phyloP scores from a whole-genome alignment of 139 green algal genomes.

The Chlorella ohadii region DNA sequence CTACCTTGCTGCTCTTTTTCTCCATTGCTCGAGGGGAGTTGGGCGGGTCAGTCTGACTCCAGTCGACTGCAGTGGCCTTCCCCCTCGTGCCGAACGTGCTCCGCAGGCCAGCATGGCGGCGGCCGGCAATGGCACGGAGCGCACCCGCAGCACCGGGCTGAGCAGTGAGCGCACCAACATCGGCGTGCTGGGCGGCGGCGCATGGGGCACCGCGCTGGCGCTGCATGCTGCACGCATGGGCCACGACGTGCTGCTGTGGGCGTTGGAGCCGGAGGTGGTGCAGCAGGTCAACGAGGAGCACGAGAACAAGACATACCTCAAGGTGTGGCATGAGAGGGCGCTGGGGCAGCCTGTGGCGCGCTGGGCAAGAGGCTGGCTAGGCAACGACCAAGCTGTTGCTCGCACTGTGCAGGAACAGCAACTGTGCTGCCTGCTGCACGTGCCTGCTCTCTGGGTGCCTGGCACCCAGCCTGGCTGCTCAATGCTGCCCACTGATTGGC shows the following conservation, averaged over 20 bases:
- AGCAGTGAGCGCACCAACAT: constrained; percentile 42
- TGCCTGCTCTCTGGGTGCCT: no score
- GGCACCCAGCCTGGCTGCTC: neutral
- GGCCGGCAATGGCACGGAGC: neutral
- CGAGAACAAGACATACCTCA: constrained; percentile 74
- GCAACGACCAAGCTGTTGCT: no score
- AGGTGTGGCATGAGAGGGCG: constrained; percentile 27
- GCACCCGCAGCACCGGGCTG: neutral
- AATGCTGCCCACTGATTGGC: neutral
- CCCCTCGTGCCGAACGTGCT: no score
- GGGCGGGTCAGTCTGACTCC: no score
- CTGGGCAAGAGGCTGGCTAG: no score
- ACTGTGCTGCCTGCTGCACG: neutral
- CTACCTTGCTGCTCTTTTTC: neutral
- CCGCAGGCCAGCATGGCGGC: neutral
- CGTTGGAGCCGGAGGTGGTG: constrained; percentile 70
- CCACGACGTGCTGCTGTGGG: constrained; percentile 75
- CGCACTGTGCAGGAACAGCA: neutral
- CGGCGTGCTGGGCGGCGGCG: constrained; percentile 76
- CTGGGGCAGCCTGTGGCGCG: neutral
- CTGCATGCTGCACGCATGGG: constrained; percentile 72
- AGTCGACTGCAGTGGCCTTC: no score
- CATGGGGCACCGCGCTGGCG: constrained; percentile 84
- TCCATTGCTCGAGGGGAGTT: no score
- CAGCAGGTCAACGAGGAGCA: constrained; percentile 67